phyloP scores from a whole-genome alignment of 768 basidiomycete genomes.

The Phanerochaete sordida region DNA sequence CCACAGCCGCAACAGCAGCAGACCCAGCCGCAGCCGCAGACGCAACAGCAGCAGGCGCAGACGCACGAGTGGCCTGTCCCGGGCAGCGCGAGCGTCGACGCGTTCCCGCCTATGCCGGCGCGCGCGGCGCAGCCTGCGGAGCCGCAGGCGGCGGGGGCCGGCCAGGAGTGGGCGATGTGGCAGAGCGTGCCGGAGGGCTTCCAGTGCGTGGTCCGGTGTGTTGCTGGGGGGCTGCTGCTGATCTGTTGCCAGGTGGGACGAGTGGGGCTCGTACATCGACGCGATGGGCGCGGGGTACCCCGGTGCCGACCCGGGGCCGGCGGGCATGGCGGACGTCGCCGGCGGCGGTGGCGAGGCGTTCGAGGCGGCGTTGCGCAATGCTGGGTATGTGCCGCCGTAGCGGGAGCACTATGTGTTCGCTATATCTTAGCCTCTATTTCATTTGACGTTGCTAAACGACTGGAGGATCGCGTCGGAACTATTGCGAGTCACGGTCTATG shows the following conservation, averaged over 20 bases:
- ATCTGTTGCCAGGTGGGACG: constrained; percentile 25
- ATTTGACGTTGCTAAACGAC: too few species aligned
- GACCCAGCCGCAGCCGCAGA: too few species aligned
- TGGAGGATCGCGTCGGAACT: too few species aligned
- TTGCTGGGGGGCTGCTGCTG: background rate
- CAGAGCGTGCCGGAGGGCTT: constrained; percentile 55
- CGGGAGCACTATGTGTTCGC: too few species aligned
- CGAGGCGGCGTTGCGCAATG: background rate
- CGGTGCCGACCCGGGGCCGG: background rate
- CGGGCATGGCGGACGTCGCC: background rate
- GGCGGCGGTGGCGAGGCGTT: background rate
- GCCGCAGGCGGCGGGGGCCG: constrained; percentile 33
- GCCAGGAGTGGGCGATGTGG: constrained; percentile 60
- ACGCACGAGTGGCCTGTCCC: background rate
- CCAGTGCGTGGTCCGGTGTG: constrained; percentile 41
- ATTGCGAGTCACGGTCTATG: too few species aligned
- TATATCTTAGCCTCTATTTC: too few species aligned
- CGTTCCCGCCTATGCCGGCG: background rate
- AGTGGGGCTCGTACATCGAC: constrained; percentile 35
- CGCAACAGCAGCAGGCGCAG: too few species aligned
- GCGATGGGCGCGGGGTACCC: background rate
- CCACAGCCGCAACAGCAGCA: too few species aligned
- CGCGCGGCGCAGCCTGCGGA: background rate
- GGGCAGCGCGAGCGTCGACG: background rate
- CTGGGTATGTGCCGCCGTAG: background rate